Percentiles rank a stretch among this genome's conserved stretches.
phyloP scores from a whole-genome alignment of 1,284 basidiomycete species.

The Agaricales sp. region DNA sequence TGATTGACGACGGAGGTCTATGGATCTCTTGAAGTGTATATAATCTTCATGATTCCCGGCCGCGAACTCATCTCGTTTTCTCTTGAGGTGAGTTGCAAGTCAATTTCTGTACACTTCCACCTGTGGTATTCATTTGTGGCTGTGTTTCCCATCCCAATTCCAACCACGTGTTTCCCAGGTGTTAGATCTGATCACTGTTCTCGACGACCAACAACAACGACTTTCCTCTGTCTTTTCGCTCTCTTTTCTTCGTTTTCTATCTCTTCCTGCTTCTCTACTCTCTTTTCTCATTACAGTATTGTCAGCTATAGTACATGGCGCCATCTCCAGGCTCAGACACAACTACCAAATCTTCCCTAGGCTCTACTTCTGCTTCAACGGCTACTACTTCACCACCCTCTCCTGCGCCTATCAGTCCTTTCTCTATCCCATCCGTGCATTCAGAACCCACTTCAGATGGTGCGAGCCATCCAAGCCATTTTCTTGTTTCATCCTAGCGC shows the following conservation, averaged over 20 bases:
- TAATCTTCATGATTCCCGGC: too few relatives aligned
- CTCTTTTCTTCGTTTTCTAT: conserved; percentile 6
- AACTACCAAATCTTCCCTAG: neutral
- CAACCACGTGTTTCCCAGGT: neutral
- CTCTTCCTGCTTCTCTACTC: neutral
- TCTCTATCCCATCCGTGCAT: conserved; percentile 33
- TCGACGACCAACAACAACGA: neutral
- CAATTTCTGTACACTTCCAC: too few relatives aligned
- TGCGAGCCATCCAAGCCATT: conserved; percentile 18
- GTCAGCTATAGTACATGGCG: neutral
- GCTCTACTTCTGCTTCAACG: neutral
- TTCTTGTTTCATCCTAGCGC: conserved; percentile 7
- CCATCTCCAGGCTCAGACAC: conserved; percentile 3
- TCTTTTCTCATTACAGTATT: neutral
- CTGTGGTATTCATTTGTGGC: too few relatives aligned
- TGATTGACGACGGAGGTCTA: too few relatives aligned
- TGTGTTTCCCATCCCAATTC: neutral
- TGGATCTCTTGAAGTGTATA: too few relatives aligned
- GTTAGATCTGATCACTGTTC: neutral
- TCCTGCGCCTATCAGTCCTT: conserved; percentile 38
- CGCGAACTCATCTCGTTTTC: too few relatives aligned
- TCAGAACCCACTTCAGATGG: conserved; percentile 65
- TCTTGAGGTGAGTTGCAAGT: too few relatives aligned
- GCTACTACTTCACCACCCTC: conserved; percentile 22
- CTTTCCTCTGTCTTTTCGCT: neutral